These are phyloP conservation scores for Globisporangium heterothallicum DNA, from an alignment of 352 stramenopile species.

Conservation along the genomic window DNA sequence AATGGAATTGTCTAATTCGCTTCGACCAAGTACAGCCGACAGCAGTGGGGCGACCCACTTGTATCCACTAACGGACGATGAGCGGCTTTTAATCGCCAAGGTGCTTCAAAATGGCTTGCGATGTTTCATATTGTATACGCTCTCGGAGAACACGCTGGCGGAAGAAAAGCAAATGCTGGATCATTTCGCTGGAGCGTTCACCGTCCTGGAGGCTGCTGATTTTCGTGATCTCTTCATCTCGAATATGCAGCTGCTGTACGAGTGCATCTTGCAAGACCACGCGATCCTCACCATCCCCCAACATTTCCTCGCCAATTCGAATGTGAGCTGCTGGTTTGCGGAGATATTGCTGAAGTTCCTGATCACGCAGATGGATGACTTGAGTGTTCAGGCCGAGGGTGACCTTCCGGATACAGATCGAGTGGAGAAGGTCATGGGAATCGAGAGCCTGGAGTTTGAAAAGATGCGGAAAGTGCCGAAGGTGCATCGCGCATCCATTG, in stretches of 20 bases:
- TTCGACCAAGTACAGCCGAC: conserved; percentile 6
- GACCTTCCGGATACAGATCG: conserved; percentile 76
- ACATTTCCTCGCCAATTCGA: conserved; percentile 92
- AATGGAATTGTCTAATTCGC: conserved; percentile 9
- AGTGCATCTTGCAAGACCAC: conserved; percentile 92
- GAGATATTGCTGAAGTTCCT: conserved; percentile 94
- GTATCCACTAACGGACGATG: conserved; percentile 90
- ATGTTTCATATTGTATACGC: conserved; percentile 92
- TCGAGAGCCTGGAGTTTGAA: conserved; percentile 72
- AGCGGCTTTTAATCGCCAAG: conserved; percentile 90
- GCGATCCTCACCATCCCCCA: conserved; percentile 92
- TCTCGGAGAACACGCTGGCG: conserved; percentile 80
- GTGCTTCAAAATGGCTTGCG: conserved; percentile 92
- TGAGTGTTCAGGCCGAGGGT: conserved; percentile 80
- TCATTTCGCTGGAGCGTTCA: conserved; percentile 95
- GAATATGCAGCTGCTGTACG: conserved; percentile 89
- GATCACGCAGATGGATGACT: conserved; percentile 90
- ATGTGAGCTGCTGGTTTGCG: conserved; percentile 92
- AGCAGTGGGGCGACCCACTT: conserved; percentile 30
- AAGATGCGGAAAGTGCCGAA: conserved; percentile 66
- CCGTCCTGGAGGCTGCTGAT: conserved; percentile 92
- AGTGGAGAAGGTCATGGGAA: conserved; percentile 67
- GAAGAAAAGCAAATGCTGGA: conserved; percentile 96
- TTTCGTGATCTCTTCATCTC: conserved; percentile 88
- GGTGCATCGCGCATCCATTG: conserved; percentile 76